Evolutionary conservation across 139 green algal species (phyloP).

Genomic region (Micractinium conductrix): DNA sequence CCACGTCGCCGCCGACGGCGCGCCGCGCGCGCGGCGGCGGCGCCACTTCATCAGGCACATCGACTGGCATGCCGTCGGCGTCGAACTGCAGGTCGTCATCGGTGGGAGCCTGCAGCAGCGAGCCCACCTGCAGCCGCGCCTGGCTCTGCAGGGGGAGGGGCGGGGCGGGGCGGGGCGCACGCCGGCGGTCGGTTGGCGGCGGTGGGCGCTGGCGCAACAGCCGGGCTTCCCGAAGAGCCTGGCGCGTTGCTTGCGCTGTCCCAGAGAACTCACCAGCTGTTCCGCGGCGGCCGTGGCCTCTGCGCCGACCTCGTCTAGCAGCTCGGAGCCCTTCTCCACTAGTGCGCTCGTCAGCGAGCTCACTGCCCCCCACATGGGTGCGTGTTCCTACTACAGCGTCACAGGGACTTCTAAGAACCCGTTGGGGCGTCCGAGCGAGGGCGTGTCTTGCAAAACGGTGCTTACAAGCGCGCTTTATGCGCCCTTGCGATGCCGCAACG

Average conservation of each 20-base stretch:
- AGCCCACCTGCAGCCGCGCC: slow-evolving; percentile 8
- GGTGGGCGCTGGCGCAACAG: not conserved
- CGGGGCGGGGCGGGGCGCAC: not conserved
- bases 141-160: slow-evolving; percentile 5
- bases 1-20: not conserved
- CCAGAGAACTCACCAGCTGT: slow-evolving; percentile 5
- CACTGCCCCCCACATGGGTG: too few species aligned
- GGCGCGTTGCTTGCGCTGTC: not conserved
- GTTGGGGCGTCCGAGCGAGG: too few species aligned
- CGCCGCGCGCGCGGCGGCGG: not conserved
- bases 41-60: not conserved
- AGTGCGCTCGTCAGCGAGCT: too few species aligned
- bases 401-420: too few species aligned
- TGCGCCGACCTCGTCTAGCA: not conserved
- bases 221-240: not conserved
- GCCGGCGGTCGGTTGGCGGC: not conserved
- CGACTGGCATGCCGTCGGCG: slow-evolving; percentile 11
- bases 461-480: too few species aligned
- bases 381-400: too few species aligned
- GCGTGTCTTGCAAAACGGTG: too few species aligned
- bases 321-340: slow-evolving; percentile 3
- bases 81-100: slow-evolving; percentile 13
- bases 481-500: too few species aligned
- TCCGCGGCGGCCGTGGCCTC: not conserved
- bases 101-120: not conserved